Evolutionary conservation across 192 early-diverging fungal species (phyloP), one percentile per base, ranked within the genome.

Genomic region (Coemansia sp.): DNA sequence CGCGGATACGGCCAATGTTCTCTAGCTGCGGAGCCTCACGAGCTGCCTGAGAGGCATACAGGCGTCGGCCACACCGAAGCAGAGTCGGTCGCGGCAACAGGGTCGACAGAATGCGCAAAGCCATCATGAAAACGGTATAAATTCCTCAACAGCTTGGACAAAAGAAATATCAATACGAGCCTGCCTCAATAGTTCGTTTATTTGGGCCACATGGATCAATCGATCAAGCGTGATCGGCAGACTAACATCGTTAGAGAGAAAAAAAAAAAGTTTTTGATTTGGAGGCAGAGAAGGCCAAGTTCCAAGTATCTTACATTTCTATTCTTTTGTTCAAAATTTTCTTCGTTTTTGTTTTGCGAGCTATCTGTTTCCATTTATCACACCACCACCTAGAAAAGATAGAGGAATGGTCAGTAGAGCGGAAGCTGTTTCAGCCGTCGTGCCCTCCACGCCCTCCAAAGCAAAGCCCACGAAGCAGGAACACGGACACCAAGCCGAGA

Each of bases 1-100:
- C 73, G 7, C 64, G 65, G 57, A 74, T 5, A 10, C 71, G 3
- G 2, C 77, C 77, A 48, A 73, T 79, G 47, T 73, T 56, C 38
- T 79, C 76, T 10, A 61, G 63, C 16, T 31, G 58, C 28, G 66
- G 55, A 55, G 53, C 14, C 48, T 52, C 48, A 12, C 48, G 48
- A 52, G 48, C 48, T 25, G 23, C 4, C 25, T 37, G 62, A 14
- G 50, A 65, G 1, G 53, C 18, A 41, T n/a, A 57, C 25, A 9
- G 11, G n/a, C 52, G 38, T 20, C 37, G 60, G 5, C n/a, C 23
- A 18, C 35, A 2, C 20, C 41, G 47, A 62, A 62, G 21, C 14
- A 13, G 35, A 41, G 39, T 25, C 12, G 16, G 12, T n/a, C 37
- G 38, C 2, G 39, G 14, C 7, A 62, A 61, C 25, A 43, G 25